Conservation (phyloP, 1,284 basidiomycete genomes). For the Puccinia novopanici region DNA sequence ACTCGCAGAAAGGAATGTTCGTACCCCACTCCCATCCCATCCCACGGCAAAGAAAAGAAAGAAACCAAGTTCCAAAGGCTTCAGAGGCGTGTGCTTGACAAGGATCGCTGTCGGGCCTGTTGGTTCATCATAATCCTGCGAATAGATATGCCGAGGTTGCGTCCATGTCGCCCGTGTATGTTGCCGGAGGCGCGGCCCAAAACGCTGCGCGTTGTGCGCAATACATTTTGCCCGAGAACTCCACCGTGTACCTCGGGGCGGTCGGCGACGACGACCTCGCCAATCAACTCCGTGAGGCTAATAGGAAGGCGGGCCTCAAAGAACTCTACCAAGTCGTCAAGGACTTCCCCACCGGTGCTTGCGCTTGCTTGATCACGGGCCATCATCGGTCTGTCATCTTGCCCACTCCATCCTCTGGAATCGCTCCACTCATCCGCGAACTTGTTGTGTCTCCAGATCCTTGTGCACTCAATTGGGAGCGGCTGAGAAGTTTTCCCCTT, state of each 20-base stretch:
- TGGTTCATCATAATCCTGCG: too few species aligned
- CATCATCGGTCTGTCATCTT: slow-evolving; percentile 71
- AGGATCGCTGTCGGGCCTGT: not conserved
- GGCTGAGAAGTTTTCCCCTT: slow-evolving; percentile 41
- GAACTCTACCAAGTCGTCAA: slow-evolving; percentile 86
- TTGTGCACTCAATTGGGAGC: slow-evolving; percentile 43
- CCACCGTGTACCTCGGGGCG: slow-evolving; percentile 91
- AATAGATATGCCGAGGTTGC: slow-evolving; percentile 46
- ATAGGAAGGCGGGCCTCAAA: slow-evolving; percentile 86
- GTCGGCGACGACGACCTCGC: slow-evolving; percentile 92
- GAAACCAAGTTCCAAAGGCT: slow-evolving; percentile 23
- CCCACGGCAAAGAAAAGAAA: slow-evolving; percentile 30
- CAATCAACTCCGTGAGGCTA: slow-evolving; percentile 84
- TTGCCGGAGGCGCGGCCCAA: slow-evolving; percentile 95
- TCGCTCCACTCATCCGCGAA: not conserved
- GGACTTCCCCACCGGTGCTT: slow-evolving; percentile 89
- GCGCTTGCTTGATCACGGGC: slow-evolving; percentile 91
- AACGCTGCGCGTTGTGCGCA: slow-evolving; percentile 78
- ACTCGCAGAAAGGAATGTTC: slow-evolving; percentile 81
- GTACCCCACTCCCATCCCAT: slow-evolving; percentile 57
- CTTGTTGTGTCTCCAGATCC: slow-evolving; percentile 23
- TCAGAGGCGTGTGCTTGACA: not conserved
- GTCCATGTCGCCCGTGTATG: slow-evolving; percentile 66
- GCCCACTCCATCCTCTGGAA: slow-evolving; percentile 6
- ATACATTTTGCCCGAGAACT: slow-evolving; percentile 85